A percentile compares a stretch with the other conserved stretches of the same genome.
Evolutionary conservation across 129 eudicot genomes (phyloP).

Genomic region (Smallanthus sonchifolius): DNA sequence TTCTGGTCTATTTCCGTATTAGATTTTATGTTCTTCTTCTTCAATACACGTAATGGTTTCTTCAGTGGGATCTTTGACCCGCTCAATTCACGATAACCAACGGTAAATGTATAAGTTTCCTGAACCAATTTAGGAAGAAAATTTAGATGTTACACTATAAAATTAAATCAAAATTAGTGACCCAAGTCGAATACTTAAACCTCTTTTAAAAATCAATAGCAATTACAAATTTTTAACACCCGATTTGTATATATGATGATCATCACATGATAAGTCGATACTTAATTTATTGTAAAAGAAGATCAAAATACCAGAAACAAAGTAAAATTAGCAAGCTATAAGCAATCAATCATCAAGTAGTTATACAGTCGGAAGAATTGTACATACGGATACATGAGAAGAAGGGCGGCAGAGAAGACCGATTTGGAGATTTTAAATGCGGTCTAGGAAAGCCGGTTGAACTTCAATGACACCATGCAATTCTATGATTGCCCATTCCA

Average conservation of each 20-base stretch:
- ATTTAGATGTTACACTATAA: neutral
- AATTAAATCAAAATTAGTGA: neutral
- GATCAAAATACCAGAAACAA: too few relatives aligned
- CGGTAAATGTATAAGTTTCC: constrained; percentile 85
- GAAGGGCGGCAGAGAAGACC: constrained; percentile 92
- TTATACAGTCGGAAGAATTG: neutral
- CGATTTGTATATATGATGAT: neutral
- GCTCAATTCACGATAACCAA: too few relatives aligned
- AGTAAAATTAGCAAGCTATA: neutral
- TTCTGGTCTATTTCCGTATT: constrained; percentile 24
- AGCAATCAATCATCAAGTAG: neutral
- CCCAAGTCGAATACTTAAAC: too few relatives aligned
- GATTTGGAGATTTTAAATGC: constrained; percentile 59
- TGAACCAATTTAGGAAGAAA: constrained; percentile 24
- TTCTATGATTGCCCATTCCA: constrained; percentile 93
- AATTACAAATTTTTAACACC: neutral
- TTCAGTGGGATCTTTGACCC: too few relatives aligned
- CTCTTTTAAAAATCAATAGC: neutral
- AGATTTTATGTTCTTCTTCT: constrained; percentile 57
- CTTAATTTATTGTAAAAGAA: neutral
- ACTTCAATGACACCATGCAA: constrained; percentile 81
- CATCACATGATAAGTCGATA: too few relatives aligned
- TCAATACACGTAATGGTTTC: too few relatives aligned
- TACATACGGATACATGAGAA: constrained; percentile 23
- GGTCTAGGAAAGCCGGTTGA: constrained; percentile 52